Percentiles rank a stretch among this genome's conserved stretches.
These are phyloP conservation scores for Stentor roeselii DNA, from an alignment of 73 alveolate genomes.

Conservation along the genomic window DNA sequence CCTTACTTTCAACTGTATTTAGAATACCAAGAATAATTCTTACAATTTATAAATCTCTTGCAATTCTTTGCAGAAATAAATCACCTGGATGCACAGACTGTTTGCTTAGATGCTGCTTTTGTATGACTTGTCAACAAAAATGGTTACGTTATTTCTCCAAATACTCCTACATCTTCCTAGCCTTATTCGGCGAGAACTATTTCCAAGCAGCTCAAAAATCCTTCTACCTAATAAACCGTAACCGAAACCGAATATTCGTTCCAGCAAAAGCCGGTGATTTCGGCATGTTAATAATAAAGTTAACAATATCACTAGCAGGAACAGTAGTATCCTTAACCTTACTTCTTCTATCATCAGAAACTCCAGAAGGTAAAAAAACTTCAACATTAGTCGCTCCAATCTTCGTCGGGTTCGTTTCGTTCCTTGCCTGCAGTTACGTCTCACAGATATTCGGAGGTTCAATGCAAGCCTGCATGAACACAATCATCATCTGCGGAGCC, in stretches of 20 bases:
- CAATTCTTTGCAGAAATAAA: neutral
- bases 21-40: neutral
- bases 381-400: neutral
- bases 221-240: neutral
- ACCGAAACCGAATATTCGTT: neutral
- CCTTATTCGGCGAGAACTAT: neutral
- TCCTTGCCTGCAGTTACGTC: neutral
- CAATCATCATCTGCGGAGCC: conserved; percentile 9
- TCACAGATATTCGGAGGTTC: conserved; percentile 23
- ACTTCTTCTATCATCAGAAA: neutral
- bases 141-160: neutral
- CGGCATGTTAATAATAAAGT: conserved; percentile 3
- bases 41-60: neutral
- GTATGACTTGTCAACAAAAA: conserved; percentile 13
- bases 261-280: conserved; percentile 12
- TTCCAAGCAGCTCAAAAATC: conserved; percentile 1
- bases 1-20: neutral
- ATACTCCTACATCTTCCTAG: neutral
- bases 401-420: neutral
- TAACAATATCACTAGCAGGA: conserved; percentile 12
- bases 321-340: neutral
- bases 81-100: conserved; percentile 5
- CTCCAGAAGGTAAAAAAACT: conserved; percentile 16
- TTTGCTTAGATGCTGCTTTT: conserved; percentile 20
- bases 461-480: conserved; percentile 22